phyloP scores from a whole-genome alignment of 164 flowering plant genomes.

The Buxus sempervirens region DNA sequence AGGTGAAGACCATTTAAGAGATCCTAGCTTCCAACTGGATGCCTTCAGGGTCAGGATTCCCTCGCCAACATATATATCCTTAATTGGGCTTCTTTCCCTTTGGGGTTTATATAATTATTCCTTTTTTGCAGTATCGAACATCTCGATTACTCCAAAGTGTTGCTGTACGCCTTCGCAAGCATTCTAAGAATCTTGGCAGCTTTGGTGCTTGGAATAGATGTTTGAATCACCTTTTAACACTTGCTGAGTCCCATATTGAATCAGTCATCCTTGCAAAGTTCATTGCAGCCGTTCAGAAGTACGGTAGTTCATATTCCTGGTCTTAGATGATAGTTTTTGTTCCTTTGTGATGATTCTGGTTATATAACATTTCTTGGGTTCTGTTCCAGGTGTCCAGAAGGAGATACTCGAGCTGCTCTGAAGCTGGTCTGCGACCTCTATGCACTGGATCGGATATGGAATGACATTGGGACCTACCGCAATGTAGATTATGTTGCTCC shows the following conservation, averaged over 20 bases:
- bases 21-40: constrained; percentile 89
- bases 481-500: constrained; percentile 97
- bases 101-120: constrained; percentile 6
- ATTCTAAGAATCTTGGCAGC: constrained; percentile 73
- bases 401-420: constrained; percentile 53
- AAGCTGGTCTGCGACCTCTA: constrained; percentile 93
- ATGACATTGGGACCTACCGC: constrained; percentile 94
- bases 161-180: constrained; percentile 73
- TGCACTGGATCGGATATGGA: constrained; percentile 93
- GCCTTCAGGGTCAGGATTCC: constrained; percentile 76
- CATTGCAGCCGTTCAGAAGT: constrained; percentile 84
- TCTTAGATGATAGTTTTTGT: not conserved
- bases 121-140: constrained; percentile 79
- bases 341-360: not conserved
- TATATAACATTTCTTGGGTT: constrained; percentile 3
- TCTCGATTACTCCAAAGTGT: constrained; percentile 90
- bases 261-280: constrained; percentile 86
- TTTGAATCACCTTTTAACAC: constrained; percentile 87
- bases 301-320: not conserved
- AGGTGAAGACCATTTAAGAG: constrained; percentile 82
- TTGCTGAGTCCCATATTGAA: constrained; percentile 95
- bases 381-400: constrained; percentile 71
- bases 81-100: not conserved
- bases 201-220: constrained; percentile 99
- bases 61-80: not conserved